Conservation (phyloP, 176 grass and related monocot species). For the Oryza rufipogon region DNA sequence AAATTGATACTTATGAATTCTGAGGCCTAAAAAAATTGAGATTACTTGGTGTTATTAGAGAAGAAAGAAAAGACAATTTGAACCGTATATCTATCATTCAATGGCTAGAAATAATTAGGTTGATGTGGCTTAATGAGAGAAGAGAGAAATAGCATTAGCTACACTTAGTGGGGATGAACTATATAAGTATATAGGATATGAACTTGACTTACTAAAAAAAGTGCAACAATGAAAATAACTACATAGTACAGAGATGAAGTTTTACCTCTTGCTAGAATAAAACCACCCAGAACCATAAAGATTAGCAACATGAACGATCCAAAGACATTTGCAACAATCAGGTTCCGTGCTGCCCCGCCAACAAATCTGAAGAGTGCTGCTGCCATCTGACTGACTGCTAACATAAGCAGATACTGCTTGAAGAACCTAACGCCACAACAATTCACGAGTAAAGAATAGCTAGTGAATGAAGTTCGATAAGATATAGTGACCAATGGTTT, state of each 20-base stretch:
- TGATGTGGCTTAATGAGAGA: too few relatives aligned
- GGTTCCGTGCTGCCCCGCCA: constrained; percentile 59
- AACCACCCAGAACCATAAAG: constrained; percentile 76
- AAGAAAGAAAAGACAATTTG: too few relatives aligned
- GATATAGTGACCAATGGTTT: constrained; percentile 16
- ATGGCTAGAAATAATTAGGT: too few relatives aligned
- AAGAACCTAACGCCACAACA: constrained; percentile 58
- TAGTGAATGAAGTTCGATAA: constrained; percentile 4
- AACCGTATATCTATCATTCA: too few relatives aligned
- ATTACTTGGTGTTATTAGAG: too few relatives aligned
- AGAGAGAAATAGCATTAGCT: too few relatives aligned
- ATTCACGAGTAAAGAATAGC: background rate
- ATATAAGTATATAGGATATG: background rate
- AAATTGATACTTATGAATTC: too few relatives aligned
- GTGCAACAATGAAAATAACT: background rate
- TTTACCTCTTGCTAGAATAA: constrained; percentile 74
- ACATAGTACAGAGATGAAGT: background rate
- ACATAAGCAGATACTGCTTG: constrained; percentile 82
- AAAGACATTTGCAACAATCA: constrained; percentile 83
- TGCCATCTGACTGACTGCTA: constrained; percentile 77
- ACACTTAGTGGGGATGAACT: too few relatives aligned
- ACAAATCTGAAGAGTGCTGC: constrained; percentile 68
- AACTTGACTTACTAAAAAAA: background rate
- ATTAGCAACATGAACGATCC: constrained; percentile 73
- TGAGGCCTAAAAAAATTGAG: too few relatives aligned